These are phyloP conservation scores for Epicoccum nigrum DNA, from an alignment of 2,329 filamentous ascomycete species.

Conservation along the genomic window DNA sequence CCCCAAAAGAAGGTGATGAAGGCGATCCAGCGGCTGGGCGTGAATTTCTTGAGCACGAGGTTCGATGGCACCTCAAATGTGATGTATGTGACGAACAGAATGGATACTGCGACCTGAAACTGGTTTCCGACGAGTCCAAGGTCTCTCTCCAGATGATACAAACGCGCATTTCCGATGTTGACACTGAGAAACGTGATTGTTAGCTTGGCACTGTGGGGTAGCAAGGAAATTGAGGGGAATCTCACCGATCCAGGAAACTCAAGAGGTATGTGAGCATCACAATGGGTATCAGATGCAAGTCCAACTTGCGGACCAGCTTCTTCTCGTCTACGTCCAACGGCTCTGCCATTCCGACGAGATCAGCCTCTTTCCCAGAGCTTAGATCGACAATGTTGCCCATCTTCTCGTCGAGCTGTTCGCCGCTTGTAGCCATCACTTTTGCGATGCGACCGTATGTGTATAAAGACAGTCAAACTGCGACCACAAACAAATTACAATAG, in stretches of 20 bases:
- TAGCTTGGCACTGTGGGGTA: slow-evolving; percentile 8
- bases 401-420: neutral
- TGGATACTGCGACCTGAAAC: slow-evolving; percentile 63
- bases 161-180: slow-evolving; percentile 72
- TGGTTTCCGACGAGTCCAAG: slow-evolving; percentile 65
- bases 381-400: neutral
- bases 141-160: slow-evolving; percentile 68
- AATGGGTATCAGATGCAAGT: slow-evolving; percentile 67
- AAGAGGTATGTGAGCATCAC: slow-evolving; percentile 76
- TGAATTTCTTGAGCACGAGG: slow-evolving; percentile 53
- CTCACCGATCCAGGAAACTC: slow-evolving; percentile 73
- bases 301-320: slow-evolving; percentile 68
- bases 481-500: neutral
- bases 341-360: neutral
- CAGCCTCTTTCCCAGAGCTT: neutral
- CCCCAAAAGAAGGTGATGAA: slow-evolving; percentile 67
- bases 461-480: neutral
- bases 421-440: neutral
- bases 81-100: slow-evolving; percentile 55
- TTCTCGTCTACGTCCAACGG: slow-evolving; percentile 50
- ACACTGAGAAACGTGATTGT: slow-evolving; percentile 49
- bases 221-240: slow-evolving; percentile 9
- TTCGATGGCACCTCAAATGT: slow-evolving; percentile 54
- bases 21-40: slow-evolving; percentile 58
- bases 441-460: neutral